Percentiles rank a stretch among this genome's conserved stretches.
Conservation (phyloP, 2,329 filamentous ascomycete genomes). For the Cercospora zeina region DNA sequence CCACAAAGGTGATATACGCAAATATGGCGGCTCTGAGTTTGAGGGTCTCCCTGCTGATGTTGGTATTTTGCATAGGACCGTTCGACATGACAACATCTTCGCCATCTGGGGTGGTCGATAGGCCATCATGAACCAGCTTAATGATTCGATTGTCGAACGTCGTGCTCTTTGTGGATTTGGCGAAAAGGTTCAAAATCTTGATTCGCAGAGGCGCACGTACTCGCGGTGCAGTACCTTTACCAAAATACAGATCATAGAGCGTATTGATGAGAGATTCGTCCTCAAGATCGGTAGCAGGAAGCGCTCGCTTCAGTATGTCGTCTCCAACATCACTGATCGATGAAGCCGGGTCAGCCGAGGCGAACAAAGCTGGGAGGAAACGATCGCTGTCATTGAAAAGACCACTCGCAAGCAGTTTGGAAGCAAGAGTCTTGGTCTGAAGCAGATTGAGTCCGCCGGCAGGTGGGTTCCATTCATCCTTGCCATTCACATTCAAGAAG, state of each 20-base stretch:
- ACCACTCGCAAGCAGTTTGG: conserved; percentile 76
- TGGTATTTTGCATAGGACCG: conserved; percentile 40
- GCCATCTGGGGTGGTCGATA: conserved; percentile 49
- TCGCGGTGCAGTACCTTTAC: conserved; percentile 51
- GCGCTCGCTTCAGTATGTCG: conserved; percentile 79
- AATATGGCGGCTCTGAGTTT: conserved; percentile 84
- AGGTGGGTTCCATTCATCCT: conserved; percentile 67
- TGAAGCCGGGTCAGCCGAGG: conserved; percentile 78
- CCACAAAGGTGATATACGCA: conserved; percentile 82
- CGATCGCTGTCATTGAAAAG: conserved; percentile 82
- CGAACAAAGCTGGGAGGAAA: conserved; percentile 79
- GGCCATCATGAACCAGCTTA: conserved; percentile 66
- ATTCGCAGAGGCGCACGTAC: conserved; percentile 71
- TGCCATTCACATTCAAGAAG: conserved; percentile 67
- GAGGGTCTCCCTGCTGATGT: conserved; percentile 68
- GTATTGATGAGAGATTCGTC: conserved; percentile 61
- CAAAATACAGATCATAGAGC: conserved; percentile 73
- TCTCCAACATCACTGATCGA: conserved; percentile 82
- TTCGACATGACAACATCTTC: conserved; percentile 39
- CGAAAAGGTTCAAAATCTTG: conserved; percentile 72
- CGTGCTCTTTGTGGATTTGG: conserved; percentile 73
- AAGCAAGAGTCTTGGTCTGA: conserved; percentile 68
- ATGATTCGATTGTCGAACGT: conserved; percentile 68
- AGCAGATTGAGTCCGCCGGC: conserved; percentile 65
- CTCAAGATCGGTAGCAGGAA: conserved; percentile 69